Conservation (phyloP, 2,329 filamentous ascomycete genomes). For the Fusarium acutatum region DNA sequence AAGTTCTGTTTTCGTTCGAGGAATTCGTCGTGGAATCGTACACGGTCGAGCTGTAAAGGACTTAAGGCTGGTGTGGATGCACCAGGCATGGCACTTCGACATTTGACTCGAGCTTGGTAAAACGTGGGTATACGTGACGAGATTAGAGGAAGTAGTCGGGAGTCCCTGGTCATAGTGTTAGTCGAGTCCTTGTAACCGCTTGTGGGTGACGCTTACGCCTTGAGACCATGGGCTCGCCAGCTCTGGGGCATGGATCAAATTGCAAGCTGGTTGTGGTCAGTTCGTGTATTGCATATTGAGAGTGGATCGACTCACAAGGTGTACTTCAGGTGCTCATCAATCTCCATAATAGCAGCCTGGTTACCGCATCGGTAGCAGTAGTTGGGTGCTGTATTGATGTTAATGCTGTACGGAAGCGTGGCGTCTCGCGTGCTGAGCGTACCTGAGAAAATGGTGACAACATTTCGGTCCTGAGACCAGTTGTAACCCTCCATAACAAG, state of each 20-base stretch:
- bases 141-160: conserved; percentile 97
- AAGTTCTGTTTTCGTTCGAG: conserved; percentile 25
- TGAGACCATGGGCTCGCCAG: conserved; percentile 98
- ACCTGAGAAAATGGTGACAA: conserved; percentile 99
- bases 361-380: conserved; percentile 99
- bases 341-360: conserved; percentile 99
- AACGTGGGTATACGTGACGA: conserved; percentile 41
- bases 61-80: conserved; percentile 23
- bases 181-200: not conserved
- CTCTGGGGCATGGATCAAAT: conserved; percentile 97
- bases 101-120: conserved; percentile 37
- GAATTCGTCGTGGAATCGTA: conserved; percentile 40
- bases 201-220: conserved; percentile 66
- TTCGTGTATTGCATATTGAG: not conserved
- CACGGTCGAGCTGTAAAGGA: conserved; percentile 39
- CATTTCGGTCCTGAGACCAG: conserved; percentile 98
- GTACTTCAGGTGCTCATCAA: conserved; percentile 99
- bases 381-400: conserved; percentile 70
- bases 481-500: conserved; percentile 99
- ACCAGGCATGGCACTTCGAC: conserved; percentile 21
- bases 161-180: conserved; percentile 64
- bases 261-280: conserved; percentile 75
- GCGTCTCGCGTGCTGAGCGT: conserved; percentile 35
- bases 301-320: conserved; percentile 81
- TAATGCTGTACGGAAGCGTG: not conserved